Evolutionary conservation across 352 stramenopile species (phyloP).

Genomic region (Globisporangium rhizosaccharum): DNA sequence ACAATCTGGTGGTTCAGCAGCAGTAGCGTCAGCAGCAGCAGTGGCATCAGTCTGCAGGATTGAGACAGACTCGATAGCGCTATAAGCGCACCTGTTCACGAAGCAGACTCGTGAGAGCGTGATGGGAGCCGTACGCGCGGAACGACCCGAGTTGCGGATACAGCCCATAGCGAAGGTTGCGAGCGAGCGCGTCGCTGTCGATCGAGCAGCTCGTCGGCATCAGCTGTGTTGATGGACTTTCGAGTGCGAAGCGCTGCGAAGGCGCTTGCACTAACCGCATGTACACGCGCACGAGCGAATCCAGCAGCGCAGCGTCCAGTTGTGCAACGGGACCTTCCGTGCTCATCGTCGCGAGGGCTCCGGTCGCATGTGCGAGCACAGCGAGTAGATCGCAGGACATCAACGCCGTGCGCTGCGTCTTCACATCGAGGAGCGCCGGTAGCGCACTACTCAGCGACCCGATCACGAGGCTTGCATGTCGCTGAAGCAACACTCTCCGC

Average conservation of each 20-base stretch:
- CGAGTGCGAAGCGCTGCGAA: no score
- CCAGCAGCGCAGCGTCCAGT: background rate
- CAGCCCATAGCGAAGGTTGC: constrained; percentile 1
- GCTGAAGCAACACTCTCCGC: background rate
- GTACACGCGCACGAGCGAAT: background rate
- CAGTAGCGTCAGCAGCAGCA: no score
- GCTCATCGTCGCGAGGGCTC: constrained; percentile 2
- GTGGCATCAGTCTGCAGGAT: background rate
- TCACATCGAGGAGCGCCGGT: background rate
- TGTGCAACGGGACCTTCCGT: background rate
- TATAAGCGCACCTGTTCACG: constrained; percentile 1
- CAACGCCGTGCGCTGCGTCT: background rate
- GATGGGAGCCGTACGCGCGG: background rate
- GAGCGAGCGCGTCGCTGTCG: background rate
- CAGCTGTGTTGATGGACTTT: background rate
- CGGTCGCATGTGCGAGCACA: background rate
- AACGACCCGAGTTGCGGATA: constrained; percentile 2
- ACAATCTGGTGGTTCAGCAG: background rate
- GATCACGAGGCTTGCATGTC: background rate
- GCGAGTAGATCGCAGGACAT: no score
- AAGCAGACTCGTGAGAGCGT: background rate
- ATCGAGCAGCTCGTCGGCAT: background rate
- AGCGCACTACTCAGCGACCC: background rate
- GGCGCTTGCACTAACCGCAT: background rate
- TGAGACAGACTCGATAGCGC: background rate